These are phyloP conservation scores for Penicillium sp. DNA, from an alignment of 2,329 filamentous ascomycete genomes.

Conservation along the genomic window DNA sequence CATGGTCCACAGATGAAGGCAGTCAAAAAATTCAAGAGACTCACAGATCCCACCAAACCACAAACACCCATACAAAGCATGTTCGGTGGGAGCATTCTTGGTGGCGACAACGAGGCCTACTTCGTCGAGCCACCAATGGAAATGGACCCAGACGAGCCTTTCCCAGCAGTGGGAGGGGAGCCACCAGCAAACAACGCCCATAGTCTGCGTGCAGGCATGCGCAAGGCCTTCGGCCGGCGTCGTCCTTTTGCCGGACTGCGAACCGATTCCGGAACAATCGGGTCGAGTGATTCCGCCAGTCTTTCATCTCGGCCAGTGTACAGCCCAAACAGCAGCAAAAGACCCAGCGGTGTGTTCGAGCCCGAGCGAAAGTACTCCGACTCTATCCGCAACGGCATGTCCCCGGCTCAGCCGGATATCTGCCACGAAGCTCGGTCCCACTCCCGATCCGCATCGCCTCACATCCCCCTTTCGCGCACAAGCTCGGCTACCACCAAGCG, in stretches of 20 bases:
- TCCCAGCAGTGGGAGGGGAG: conserved; percentile 24
- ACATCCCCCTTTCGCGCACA: conserved; percentile 28
- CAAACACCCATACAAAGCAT: conserved; percentile 49
- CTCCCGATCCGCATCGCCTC: conserved; percentile 32
- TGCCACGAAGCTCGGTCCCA: conserved; percentile 14
- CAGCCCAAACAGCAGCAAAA: conserved; percentile 16
- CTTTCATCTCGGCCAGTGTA: conserved; percentile 15
- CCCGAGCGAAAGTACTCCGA: conserved; percentile 28
- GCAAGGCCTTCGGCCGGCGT: conserved; percentile 49
- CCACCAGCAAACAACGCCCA: conserved; percentile 19
- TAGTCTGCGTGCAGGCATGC: conserved; percentile 51
- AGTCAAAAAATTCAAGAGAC: conserved; percentile 79
- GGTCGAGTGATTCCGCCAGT: conserved; percentile 17
- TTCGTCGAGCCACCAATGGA: conserved; percentile 59
- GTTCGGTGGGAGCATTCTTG: conserved; percentile 52
- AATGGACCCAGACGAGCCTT: conserved; percentile 45
- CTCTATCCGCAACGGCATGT: conserved; percentile 23
- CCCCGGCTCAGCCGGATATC: conserved; percentile 18
- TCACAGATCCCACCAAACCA: conserved; percentile 59
- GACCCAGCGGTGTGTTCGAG: conserved; percentile 18
- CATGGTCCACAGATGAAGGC: conserved; percentile 69
- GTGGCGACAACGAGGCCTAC: conserved; percentile 52
- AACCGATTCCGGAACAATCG: conserved; percentile 8
- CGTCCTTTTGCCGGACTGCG: conserved; percentile 49
- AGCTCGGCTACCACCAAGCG: conserved; percentile 36